Evolutionary conservation across 306 rosid genomes (phyloP), one percentile per base, ranked within the genome.

Genomic region (Chamaecrista fasciculata): DNA sequence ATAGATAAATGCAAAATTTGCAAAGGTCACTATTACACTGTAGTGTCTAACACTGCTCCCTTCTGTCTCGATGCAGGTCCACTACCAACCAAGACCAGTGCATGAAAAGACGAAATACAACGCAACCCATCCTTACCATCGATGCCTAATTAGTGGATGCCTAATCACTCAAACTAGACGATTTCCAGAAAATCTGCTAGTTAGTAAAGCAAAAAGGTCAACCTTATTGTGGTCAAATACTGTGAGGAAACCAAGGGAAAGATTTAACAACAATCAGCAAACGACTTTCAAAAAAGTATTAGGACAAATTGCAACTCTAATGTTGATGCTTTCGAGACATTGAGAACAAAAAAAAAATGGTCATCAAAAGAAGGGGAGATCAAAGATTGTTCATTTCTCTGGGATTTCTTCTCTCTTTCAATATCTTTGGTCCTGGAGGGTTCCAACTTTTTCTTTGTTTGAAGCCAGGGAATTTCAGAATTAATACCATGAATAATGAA

Each of bases 41-140:
- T 73, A 62, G 71, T 79, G 65, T 68, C 66, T 74, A 58, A 74
- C 49, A 78, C 85, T 75, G 86, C 74, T 74, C 63, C 70, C 69
- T 72, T 78, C 83, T 75, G 85, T 78, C 76, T 71, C 79, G 31
- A 81, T 64, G 81, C 87, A 83, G 85, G 82, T 80, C 94, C 91
- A 87, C 87, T 79, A 55, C n/a, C 65, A 2, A 60, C 19, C 66
- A 50, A 50, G 79, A 72, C 73, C 81, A 84, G 68, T 84, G 87
- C 91, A 84, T 87, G 58, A 87, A 90, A 87, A 86, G 91, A 80
- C 80, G 90, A 75, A 86, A 82, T 74, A 69, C 59, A 82, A 84
- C 60, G 78, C 82, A 78, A 71, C 77, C 69, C 64, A 80, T 86
- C 86, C 77, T 77, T 80, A 80, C 76, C 76, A 76, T 76, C 69